Conservation (phyloP, 169 alveolate species). For the Theileria parva region DNA sequence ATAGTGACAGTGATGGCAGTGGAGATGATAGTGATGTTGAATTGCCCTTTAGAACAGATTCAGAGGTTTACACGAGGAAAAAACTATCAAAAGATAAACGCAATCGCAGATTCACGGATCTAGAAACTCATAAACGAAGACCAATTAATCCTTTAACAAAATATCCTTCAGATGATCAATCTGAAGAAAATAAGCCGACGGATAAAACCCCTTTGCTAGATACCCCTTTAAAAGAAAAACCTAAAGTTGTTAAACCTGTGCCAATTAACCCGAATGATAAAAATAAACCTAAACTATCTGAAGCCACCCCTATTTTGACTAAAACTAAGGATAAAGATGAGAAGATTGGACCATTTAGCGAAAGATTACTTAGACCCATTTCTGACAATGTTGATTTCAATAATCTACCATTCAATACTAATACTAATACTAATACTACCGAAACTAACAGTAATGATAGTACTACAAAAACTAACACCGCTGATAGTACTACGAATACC, state of each 20-base stretch:
- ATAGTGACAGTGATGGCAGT: background rate
- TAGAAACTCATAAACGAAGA: background rate
- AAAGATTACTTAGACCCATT: slow-evolving; percentile 2
- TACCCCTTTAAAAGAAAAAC: background rate
- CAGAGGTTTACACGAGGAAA: background rate
- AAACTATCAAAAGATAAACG: background rate
- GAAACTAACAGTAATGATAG: too few relatives aligned
- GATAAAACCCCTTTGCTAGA: background rate
- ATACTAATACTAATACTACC: background rate
- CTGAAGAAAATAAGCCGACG: background rate
- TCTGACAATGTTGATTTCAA: background rate
- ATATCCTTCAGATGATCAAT: background rate
- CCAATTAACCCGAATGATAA: background rate
- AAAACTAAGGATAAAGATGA: background rate
- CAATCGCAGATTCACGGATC: background rate
- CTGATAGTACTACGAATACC: too few relatives aligned
- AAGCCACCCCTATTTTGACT: background rate
- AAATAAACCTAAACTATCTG: background rate
- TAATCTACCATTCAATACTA: background rate
- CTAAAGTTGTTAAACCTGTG: background rate
- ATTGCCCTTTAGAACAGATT: background rate
- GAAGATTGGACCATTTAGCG: slow-evolving; percentile 7
- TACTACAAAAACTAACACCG: too few relatives aligned
- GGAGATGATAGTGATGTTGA: background rate
- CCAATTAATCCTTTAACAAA: background rate